phyloP scores from a whole-genome alignment of 2,329 filamentous ascomycete genomes.

The Aspergillus sp. region DNA sequence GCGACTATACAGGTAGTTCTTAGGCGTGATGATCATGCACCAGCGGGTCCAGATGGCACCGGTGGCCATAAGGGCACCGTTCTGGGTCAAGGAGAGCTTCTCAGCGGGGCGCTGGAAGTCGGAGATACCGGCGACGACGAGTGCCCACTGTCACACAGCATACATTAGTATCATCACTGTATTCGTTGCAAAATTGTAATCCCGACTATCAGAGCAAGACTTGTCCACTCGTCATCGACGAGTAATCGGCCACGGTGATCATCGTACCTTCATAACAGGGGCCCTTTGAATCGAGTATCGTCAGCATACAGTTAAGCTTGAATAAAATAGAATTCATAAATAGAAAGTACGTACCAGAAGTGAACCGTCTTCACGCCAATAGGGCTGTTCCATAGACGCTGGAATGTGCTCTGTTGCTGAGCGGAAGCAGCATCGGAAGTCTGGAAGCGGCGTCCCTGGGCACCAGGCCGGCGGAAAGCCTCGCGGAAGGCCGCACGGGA shows the following conservation, averaged over 20 bases:
- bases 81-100: constrained; percentile 90
- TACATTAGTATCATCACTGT: background rate
- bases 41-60: constrained; percentile 97
- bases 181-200: background rate
- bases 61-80: constrained; percentile 83
- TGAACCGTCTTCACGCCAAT: constrained; percentile 90
- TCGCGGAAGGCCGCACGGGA: constrained; percentile 51
- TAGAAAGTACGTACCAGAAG: constrained; percentile 69
- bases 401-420: constrained; percentile 56
- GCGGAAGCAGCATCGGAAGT: constrained; percentile 59
- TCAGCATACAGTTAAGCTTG: background rate
- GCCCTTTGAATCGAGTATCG: constrained; percentile 58
- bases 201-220: background rate
- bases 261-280: constrained; percentile 79
- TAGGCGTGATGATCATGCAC: constrained; percentile 95
- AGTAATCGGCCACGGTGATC: background rate
- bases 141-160: constrained; percentile 65
- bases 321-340: background rate
- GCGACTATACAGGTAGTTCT: constrained; percentile 75
- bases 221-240: background rate
- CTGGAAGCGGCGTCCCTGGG: constrained; percentile 65
- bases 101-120: constrained; percentile 90
- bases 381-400: constrained; percentile 80
- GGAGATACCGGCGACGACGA: constrained; percentile 87
- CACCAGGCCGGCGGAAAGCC: constrained; percentile 52